These are phyloP conservation scores for Saccharomyces hybrid DNA, from an alignment of 1,139 yeast species.

Conservation along the genomic window DNA sequence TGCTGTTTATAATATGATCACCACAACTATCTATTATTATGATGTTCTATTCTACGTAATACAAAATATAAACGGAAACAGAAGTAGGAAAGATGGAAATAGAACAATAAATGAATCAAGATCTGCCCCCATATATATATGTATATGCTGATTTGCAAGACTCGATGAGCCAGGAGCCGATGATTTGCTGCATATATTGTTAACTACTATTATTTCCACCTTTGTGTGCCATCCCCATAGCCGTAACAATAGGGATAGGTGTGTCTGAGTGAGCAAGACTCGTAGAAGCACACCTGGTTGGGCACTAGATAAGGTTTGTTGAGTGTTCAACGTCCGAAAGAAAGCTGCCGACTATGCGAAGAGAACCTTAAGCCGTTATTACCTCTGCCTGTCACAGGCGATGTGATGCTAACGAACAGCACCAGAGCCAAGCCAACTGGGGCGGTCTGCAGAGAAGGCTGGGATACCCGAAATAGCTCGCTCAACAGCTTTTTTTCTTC, in stretches of 20 bases:
- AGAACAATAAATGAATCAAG: background rate
- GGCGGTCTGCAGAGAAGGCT: background rate
- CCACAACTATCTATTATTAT: background rate
- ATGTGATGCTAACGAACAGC: background rate
- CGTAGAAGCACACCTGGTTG: background rate
- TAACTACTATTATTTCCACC: background rate
- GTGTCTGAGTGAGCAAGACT: background rate
- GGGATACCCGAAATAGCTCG: background rate
- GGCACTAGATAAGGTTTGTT: slow-evolving; percentile 1
- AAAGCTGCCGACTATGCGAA: background rate
- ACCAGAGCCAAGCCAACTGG: background rate
- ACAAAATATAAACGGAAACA: background rate
- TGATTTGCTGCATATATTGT: slow-evolving; percentile 1
- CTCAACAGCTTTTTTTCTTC: slow-evolving; percentile 1
- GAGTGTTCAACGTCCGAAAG: background rate
- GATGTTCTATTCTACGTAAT: background rate
- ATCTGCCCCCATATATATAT: background rate
- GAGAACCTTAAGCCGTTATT: background rate
- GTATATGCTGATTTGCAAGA: background rate
- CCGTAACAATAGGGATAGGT: background rate
- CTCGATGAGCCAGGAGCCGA: background rate
- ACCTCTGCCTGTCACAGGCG: background rate
- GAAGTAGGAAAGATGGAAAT: background rate
- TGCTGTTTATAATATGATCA: background rate
- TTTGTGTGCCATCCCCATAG: background rate